Base-by-base conservation (phyloP, 2,329 filamentous ascomycete species). In the Penicillium thymicola region DNA sequence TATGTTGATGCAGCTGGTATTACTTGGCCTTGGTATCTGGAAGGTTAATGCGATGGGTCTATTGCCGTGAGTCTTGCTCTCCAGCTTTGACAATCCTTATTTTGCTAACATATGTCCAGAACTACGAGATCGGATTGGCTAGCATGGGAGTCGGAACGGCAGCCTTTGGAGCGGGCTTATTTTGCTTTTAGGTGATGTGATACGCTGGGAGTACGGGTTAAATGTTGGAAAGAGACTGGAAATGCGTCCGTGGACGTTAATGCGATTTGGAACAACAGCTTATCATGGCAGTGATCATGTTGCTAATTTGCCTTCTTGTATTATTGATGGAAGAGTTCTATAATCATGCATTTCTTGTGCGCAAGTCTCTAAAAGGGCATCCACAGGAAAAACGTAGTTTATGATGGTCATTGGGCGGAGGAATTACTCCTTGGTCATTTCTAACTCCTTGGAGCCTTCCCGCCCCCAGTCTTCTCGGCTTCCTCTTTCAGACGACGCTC, bases 101-200 rank as follows among this genome's bases (percentile, higher is more conserved):
- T 40, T 41, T 40, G 57, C 63, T 66, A 46, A 66, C 46, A 32
- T 28, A 23, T 28, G 43, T 23, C n/a, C 54, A 94, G 90, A 67
- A 99, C 94, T 52, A 97, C 94, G 58, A 87, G 91, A 72, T 96
- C 92, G 64, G 94, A 99, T 75, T 99, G 94, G 94, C 79, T 99
- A 67, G 93, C 93, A 55, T 99, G 94, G 94, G 94, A 99, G 74
- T 81, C 82, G 18, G 85, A 89, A 71, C 83, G 89, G 69, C 81
- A 85, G 62, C 83, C 88, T 16, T 65, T 89, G 60, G 89, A 92
- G 71, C 77, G 81, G 60, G 86, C 87, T 9, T 81, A 87, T 58
- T 80, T 85, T 63, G 86, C 85, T 27, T 78, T 89, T 58, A 66
- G 68, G 57, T 76, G 61, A 71, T 59, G 28, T 4, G 2, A 14